phyloP scores from a whole-genome alignment of 768 basidiomycete species.

The Paxillus rubicundulus region DNA sequence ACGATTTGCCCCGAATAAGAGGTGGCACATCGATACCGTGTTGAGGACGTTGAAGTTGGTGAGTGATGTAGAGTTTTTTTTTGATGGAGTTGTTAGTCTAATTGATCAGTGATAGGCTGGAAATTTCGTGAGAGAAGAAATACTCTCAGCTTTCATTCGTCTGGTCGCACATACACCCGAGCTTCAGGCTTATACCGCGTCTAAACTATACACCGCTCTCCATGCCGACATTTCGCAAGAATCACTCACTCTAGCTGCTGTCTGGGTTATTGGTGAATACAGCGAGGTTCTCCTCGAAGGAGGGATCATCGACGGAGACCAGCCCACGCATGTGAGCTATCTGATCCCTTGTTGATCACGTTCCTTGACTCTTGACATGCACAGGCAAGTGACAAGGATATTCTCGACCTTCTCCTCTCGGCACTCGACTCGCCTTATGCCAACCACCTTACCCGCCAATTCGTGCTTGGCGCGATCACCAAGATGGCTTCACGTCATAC shows the following conservation, averaged over 20 bases:
- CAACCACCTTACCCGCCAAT: conserved; percentile 88
- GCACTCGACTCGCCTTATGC: conserved; percentile 92
- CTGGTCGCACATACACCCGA: conserved; percentile 97
- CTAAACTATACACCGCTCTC: conserved; percentile 84
- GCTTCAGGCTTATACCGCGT: conserved; percentile 91
- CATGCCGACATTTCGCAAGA: conserved; percentile 94
- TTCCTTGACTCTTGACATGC: not conserved
- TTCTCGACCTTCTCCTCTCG: conserved; percentile 83
- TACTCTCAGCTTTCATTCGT: conserved; percentile 91
- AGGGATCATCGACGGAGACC: conserved; percentile 78
- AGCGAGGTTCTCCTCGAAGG: conserved; percentile 85
- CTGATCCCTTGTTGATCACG: not conserved
- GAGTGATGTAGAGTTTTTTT: conserved; percentile 25
- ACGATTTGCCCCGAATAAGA: conserved; percentile 93
- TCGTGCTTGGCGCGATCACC: conserved; percentile 83
- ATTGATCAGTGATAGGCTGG: conserved; percentile 63
- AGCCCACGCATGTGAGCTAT: conserved; percentile 57
- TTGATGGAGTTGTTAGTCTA: not conserved
- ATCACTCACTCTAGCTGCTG: conserved; percentile 85
- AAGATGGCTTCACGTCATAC: conserved; percentile 85
- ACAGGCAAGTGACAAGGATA: conserved; percentile 75
- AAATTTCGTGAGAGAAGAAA: conserved; percentile 96
- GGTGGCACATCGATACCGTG: conserved; percentile 99
- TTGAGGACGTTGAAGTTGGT: conserved; percentile 89
- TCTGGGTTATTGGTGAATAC: conserved; percentile 97